Percentiles rank a stretch among this genome's conserved stretches.
These are phyloP conservation scores for Coemansia aciculifera DNA, from an alignment of 192 early-diverging fungal genomes.

Conservation along the genomic window DNA sequence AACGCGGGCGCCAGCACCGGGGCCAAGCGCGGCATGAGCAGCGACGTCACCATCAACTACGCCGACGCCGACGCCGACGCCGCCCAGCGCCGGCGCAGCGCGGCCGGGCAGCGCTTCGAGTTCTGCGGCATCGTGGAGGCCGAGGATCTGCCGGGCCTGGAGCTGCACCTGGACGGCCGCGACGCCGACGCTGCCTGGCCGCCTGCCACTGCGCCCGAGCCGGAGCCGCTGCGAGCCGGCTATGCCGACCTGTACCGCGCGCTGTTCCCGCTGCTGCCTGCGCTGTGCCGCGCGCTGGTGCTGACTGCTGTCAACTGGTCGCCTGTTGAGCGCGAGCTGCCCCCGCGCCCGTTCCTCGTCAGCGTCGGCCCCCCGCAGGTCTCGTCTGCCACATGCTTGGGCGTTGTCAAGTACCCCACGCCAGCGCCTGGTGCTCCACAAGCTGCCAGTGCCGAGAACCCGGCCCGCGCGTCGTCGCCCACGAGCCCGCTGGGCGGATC, in stretches of 20 bases:
- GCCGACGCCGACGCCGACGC: neutral
- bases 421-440: neutral
- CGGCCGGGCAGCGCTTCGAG: conserved; percentile 14
- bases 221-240: conserved; percentile 7
- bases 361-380: conserved; percentile 18
- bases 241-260: conserved; percentile 23
- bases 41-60: conserved; percentile 47
- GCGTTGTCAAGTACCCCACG: conserved; percentile 37
- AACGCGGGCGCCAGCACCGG: conserved; percentile 1
- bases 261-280: conserved; percentile 45
- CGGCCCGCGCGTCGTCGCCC: conserved; percentile 3
- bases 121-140: conserved; percentile 51
- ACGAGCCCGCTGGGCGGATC: conserved; percentile 38
- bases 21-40: conserved; percentile 11
- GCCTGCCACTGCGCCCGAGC: conserved; percentile 9
- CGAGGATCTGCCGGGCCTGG: conserved; percentile 47
- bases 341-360: conserved; percentile 23
- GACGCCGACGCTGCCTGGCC: conserved; percentile 21
- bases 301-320: conserved; percentile 45
- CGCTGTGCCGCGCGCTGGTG: conserved; percentile 33
- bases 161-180: conserved; percentile 26
- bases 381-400: conserved; percentile 35
- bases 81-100: neutral
- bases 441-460: neutral
- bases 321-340: conserved; percentile 46